Conservation (phyloP, 75 land plant genomes). For the Chamaecyparis obtusa region DNA sequence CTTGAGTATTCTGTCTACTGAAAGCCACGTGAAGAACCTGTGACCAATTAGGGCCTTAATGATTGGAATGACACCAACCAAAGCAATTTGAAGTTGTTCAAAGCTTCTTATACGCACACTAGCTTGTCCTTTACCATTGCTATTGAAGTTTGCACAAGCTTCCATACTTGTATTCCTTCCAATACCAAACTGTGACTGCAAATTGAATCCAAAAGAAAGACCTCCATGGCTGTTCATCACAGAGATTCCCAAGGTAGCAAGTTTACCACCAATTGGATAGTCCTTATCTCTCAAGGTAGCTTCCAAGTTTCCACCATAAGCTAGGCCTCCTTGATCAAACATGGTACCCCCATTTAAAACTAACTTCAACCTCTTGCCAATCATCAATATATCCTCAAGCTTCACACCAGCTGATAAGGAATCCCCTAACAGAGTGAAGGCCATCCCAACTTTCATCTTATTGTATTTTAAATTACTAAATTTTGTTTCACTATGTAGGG, state of each 20-base stretch:
- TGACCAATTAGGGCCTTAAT: constrained; percentile 25
- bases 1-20: neutral
- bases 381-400: constrained; percentile 65
- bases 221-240: constrained; percentile 60
- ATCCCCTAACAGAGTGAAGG: constrained; percentile 51
- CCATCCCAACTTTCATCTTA: constrained; percentile 60
- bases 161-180: constrained; percentile 48
- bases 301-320: constrained; percentile 85
- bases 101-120: constrained; percentile 58
- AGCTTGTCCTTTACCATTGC: constrained; percentile 71
- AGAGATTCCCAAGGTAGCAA: constrained; percentile 36
- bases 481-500: constrained; percentile 55
- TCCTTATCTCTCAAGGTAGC: constrained; percentile 71
- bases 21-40: neutral
- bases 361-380: constrained; percentile 65
- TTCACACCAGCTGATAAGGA: constrained; percentile 65
- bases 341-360: constrained; percentile 61
- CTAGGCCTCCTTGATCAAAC: constrained; percentile 48
- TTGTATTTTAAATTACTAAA: constrained; percentile 52
- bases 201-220: constrained; percentile 45
- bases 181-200: constrained; percentile 54
- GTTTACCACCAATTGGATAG: constrained; percentile 64
- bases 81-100: constrained; percentile 69
- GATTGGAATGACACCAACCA: constrained; percentile 60
- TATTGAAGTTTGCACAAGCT: constrained; percentile 64